Percentiles rank a stretch among this genome's conserved stretches.
Evolutionary conservation across 73 alveolate species (phyloP).

Genomic region (Halteria grandinella): DNA sequence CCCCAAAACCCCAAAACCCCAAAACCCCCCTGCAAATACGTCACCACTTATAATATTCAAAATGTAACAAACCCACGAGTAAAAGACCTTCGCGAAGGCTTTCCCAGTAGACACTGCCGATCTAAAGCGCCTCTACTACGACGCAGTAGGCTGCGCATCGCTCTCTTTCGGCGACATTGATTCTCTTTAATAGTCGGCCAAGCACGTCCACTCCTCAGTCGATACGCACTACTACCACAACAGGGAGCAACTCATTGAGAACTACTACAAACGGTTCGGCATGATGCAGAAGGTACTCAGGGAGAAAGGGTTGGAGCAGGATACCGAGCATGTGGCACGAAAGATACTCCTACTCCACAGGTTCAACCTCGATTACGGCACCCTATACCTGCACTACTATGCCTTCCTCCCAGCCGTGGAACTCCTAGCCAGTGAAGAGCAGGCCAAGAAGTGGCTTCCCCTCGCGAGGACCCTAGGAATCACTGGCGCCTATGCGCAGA

Average conservation of each 20-base stretch:
- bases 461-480: conserved; percentile 54
- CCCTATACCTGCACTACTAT: conserved; percentile 38
- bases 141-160: conserved; percentile 3
- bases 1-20: too few relatives aligned
- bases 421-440: conserved; percentile 77
- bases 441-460: conserved; percentile 69
- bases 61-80: too few relatives aligned
- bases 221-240: conserved; percentile 12
- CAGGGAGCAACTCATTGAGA: conserved; percentile 21
- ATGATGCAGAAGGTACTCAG: neutral
- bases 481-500: conserved; percentile 82
- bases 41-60: too few relatives aligned
- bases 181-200: neutral
- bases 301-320: neutral
- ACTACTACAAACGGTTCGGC: conserved; percentile 6
- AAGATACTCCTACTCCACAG: conserved; percentile 6
- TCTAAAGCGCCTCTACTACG: conserved; percentile 20
- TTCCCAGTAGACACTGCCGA: neutral
- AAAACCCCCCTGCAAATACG: too few relatives aligned
- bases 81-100: too few relatives aligned
- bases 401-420: conserved; percentile 68
- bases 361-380: conserved; percentile 42
- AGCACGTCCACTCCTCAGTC: neutral
- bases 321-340: neutral
- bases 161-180: conserved; percentile 10